Evolutionary conservation across 441 rosid species (phyloP).

Genomic region (Isatis lusitanica): DNA sequence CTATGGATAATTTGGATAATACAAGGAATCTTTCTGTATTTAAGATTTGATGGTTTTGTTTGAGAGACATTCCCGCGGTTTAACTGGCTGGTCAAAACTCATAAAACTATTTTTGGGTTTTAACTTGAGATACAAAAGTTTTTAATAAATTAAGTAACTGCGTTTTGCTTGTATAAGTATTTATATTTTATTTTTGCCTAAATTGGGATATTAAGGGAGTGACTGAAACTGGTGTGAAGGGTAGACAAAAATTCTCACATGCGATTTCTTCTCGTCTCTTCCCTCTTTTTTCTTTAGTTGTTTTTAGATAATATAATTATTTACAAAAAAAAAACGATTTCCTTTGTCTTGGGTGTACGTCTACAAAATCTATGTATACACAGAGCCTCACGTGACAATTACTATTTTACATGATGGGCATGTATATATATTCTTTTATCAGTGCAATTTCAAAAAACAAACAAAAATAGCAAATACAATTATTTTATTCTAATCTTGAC

Average conservation of each 20-base stretch:
- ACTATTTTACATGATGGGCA: constrained; percentile 19
- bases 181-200: not conserved
- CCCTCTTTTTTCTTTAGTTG: not conserved
- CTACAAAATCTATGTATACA: constrained; percentile 20
- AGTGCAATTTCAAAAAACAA: not conserved
- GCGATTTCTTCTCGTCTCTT: not conserved
- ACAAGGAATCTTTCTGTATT: not conserved
- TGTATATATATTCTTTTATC: not conserved
- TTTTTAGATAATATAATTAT: not conserved
- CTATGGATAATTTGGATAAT: too few relatives aligned
- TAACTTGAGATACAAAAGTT: not conserved
- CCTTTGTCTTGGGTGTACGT: constrained; percentile 10
- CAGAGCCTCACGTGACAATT: constrained; percentile 29
- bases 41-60: constrained; percentile 22
- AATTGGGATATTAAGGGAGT: not conserved
- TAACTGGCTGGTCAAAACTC: not conserved
- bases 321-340: not conserved
- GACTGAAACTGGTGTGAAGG: constrained; percentile 1
- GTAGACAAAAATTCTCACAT: constrained; percentile 23
- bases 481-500: not conserved
- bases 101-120: not conserved
- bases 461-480: not conserved
- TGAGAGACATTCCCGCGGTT: not conserved
- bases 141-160: not conserved
- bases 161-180: not conserved